Base-by-base conservation (phyloP, 2,329 filamentous ascomycete genomes). In the Paraconiothyrium sp. region DNA sequence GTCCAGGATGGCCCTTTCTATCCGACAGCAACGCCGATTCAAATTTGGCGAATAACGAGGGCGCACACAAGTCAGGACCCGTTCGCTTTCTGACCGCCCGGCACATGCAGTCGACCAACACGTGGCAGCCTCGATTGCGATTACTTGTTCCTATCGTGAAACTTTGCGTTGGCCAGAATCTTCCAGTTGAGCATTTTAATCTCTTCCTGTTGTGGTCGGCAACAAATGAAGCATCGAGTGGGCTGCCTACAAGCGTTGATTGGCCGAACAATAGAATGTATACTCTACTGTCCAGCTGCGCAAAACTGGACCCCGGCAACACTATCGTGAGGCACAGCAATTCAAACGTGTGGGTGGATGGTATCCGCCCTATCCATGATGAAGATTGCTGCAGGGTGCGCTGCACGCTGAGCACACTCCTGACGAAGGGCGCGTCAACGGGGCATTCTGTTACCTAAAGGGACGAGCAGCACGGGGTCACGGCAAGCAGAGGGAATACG, bases 1-100 rank as follows among this genome's bases (percentile, higher is more conserved):
- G 68, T 79, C 61, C 88, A 91, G 71, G 74, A 78, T 24, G 89
- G 89, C 0, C 89, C 89, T 4, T 91, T 91, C 70, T 91, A 90
- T 77, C 83, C 81, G 64, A 85, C 87, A 59, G 66, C 78, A n/a
- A 84, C 86, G 4, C 84, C 85, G 5, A 89, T 91, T 64, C 84
- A 84, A 66, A 85, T 90, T 54, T 86, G 82, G 73, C 72, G 71
- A 62, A 80, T 84, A 64, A 77, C 70, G 34, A 74, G 67, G 63
- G 59, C 54, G 48, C 68, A 67, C 62, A 51, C 56, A 32, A 41
- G 39, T 39, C 54, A 62, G 52, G 70, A 75, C 44, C 57, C 65
- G 54, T 76, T 76, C 61, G 64, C 70, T 55, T 61, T 74, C 51
- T 76, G 67, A 72, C 48, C 50, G 59, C 48, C 47, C 58, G 35